Evolutionary conservation across 2,329 filamentous ascomycete species (phyloP), one percentile per base, ranked within the genome.

Genomic region (Saccharata proteae): DNA sequence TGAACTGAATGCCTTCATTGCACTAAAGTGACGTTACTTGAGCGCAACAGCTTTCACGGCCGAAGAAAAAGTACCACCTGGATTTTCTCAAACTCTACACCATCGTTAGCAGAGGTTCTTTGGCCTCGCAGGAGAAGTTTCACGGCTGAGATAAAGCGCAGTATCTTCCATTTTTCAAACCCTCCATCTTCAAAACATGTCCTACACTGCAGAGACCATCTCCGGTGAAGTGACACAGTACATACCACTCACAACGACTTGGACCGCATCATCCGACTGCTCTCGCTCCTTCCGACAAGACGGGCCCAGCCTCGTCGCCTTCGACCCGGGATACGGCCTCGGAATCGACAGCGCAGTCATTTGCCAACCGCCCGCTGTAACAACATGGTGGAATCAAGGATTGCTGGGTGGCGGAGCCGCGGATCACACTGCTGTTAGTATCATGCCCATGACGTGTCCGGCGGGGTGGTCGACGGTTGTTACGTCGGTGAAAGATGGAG

Each of bases 261-360:
- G 21, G 22, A 35, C 32, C 8, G 29, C 34, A 18, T 29, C 34
- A 10, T 10, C 5, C 19, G 34, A 10, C 10, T 36, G 34, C 15
- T 24, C 32, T 18, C 26, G 29, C 18, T 16, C n/a, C 25, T 36
- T 29, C 20, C 11, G 30, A 4, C 36, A 35, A 24, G 33, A 36
- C 31, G 33, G 33, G 11, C 33, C 33, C 3, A 38, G 36, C 15
- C 36, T 38, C 13, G 29, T 38, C 14, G 29, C 36, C 7, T 38
- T 35, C 23, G 24, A 38, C 17, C 33, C 33, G 6, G 33, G 33
- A 3, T 38, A 36, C 22, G 29, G 33, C 6, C 30, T 38, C 17
- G 36, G 36, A 15, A 38, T 38, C 12, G 24, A 36, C 17, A 19
- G 28, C 4, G 13, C 12, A 36, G 33, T 35, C 21, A 32, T 29